Evolutionary conservation across 1,284 basidiomycete genomes (phyloP), one percentile per base, ranked within the genome.

Genomic region (Ustilago sp.): DNA sequence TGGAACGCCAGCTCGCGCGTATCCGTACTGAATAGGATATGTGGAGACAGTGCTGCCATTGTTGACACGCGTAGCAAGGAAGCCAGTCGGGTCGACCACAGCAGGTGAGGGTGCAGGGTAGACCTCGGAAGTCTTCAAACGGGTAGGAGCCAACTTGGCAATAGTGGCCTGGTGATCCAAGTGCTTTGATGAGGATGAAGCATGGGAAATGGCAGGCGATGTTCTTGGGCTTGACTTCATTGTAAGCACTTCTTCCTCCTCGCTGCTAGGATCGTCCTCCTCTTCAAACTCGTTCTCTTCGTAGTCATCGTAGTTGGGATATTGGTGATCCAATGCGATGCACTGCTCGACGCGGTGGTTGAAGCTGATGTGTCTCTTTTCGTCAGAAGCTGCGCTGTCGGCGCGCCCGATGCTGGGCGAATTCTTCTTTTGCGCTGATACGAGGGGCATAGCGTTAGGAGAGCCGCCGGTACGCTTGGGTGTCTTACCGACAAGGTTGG

Each of bases 311-410:
- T 83, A 81, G 51, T 83, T 68, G 2, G 69, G 68, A 34, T 78
- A 80, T 31, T 80, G 73, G 17, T 73, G 63, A 51, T 90, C 89
- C 83, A 99, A 92, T n/a, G 96, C 93, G 75, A 99, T 96, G 85
- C 92, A 95, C 87, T 98, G 97, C 87, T 98, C 94, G 43, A 99
- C 96, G 83, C 95, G 96, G 1, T 95, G 96, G 87, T 98, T 98
- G 90, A 99, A 99, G 81, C 90, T 93, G 88, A 99, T 99, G 86
- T 98, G 96, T 73, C 90, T 89, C 87, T 91, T 91, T 15, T 78
- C 76, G 3, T 78, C 76, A 6, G 72, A 69, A 11, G 38, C 53
- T 2, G 52, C 39, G 34, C 76, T 78, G 52, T 78, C 76, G 34
- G 72, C 56, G 28, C 76, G 72, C n/a, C 52, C 57, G 19, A 65